Base-by-base conservation (phyloP, 495 filamentous ascomycete species). In the Penicillium samsonianum region DNA sequence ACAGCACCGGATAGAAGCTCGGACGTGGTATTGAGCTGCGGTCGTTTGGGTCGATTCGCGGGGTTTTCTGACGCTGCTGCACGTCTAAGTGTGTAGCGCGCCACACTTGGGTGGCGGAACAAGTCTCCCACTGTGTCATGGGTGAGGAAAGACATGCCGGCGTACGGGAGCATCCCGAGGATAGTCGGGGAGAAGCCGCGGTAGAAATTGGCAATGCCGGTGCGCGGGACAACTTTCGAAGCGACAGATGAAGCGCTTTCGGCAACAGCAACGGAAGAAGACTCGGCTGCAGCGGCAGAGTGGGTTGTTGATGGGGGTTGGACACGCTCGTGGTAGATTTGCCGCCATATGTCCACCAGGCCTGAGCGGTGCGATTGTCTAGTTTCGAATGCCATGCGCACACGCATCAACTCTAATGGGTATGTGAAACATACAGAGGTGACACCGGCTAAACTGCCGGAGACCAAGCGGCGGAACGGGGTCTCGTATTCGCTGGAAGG, bases 381-480 rank as follows among this genome's bases (percentile, higher is more conserved):
- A 2, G 94, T 98, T 71, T 98, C 94, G 58, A 96, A 98, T 0
- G 94, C 94, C 40, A 98, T 75, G 30, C 94, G 90, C 51, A 98
- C 94, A 25, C 94, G 81, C 41, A 98, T 86, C 19, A 98, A 82
- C 67, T 98, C 94, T 7, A 98, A 73, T 0, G 94, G 94, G 60
- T 98, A 98, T 17, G 95, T 98, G 73, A 91, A 89, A 71, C 96
- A 95, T 38, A 98, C 94, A 5, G 88, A 92, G 0, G 90, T 89
- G 48, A 92, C 85, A 35, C 94, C 94, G 5, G 95, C 92, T 53
- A 96, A 49, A 55, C 85, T 85, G 9, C 94, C 94, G 23, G 87
- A 87, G 19, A 90, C 62, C 35, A 98, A 80, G 19, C 94, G 83
- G 17, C 94, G 87, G 31, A 88, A 66, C 2, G 87, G 79, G 0